Percentiles rank a stretch among this genome's conserved stretches.
phyloP scores from a whole-genome alignment of 371 early-diverging fungal species.

The Lichtheimia hyalospora region DNA sequence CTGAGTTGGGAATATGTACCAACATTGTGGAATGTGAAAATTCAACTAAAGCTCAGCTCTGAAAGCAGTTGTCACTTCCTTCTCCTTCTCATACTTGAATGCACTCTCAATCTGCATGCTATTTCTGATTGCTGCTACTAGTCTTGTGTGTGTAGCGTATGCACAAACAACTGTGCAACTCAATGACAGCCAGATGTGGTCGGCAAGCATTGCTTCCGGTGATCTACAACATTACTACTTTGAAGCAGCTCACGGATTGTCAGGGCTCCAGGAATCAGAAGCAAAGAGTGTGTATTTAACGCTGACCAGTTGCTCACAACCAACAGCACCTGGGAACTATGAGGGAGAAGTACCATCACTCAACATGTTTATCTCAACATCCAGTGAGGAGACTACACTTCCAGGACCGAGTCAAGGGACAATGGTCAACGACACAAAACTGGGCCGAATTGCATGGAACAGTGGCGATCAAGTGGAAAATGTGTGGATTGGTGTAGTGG shows the following conservation, averaged over 20 bases:
- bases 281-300: slow-evolving; percentile 30
- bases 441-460: slow-evolving; percentile 37
- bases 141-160: neutral
- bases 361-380: slow-evolving; percentile 43
- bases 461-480: slow-evolving; percentile 14
- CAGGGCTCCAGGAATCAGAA: slow-evolving; percentile 8
- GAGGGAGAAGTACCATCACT: slow-evolving; percentile 36
- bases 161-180: slow-evolving; percentile 17
- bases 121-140: neutral
- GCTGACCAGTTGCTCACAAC: slow-evolving; percentile 33
- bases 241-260: neutral
- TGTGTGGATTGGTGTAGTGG: slow-evolving; percentile 46
- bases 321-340: slow-evolving; percentile 25
- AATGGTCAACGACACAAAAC: slow-evolving; percentile 22
- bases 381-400: slow-evolving; percentile 30
- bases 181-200: slow-evolving; percentile 11
- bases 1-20: too few species aligned
- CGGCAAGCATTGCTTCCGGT: slow-evolving; percentile 13
- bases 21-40: too few species aligned
- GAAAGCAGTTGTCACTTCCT: too few species aligned
- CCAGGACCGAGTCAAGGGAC: slow-evolving; percentile 48
- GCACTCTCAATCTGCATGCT: neutral
- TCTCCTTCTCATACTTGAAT: too few species aligned
- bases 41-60: too few species aligned
- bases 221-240: slow-evolving; percentile 25